phyloP scores from a whole-genome alignment of 2,329 filamentous ascomycete species.

The Neoarthrinium moseri region DNA sequence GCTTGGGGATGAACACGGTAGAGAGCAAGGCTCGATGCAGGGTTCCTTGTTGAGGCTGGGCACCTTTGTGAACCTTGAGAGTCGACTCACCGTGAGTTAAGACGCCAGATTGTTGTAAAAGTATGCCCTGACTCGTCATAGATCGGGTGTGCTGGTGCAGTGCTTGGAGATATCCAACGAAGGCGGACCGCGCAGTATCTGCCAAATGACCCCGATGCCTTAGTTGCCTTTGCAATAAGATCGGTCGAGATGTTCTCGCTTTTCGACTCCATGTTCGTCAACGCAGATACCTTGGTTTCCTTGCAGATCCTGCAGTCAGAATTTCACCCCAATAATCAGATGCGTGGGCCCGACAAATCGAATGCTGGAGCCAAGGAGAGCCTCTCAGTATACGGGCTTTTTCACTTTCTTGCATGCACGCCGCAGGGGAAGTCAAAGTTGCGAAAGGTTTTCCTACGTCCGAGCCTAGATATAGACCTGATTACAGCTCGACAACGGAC shows the following conservation, averaged over 20 bases:
- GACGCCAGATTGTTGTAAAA: background rate
- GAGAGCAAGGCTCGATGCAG: slow-evolving; percentile 51
- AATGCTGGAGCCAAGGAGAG: slow-evolving; percentile 72
- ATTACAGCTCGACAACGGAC: slow-evolving; percentile 73
- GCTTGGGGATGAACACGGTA: slow-evolving; percentile 29
- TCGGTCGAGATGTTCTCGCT: slow-evolving; percentile 76
- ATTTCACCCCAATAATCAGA: slow-evolving; percentile 77
- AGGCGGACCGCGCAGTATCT: slow-evolving; percentile 62
- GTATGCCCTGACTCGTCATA: slow-evolving; percentile 24
- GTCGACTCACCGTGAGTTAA: slow-evolving; percentile 59
- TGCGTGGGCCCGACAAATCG: slow-evolving; percentile 63
- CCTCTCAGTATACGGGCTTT: slow-evolving; percentile 80
- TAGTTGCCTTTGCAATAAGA: slow-evolving; percentile 57
- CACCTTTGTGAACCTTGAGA: slow-evolving; percentile 72
- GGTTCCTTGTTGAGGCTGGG: slow-evolving; percentile 68
- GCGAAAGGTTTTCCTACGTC: slow-evolving; percentile 79
- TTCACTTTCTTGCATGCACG: slow-evolving; percentile 72
- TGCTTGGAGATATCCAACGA: slow-evolving; percentile 76
- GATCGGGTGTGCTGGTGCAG: slow-evolving; percentile 82
- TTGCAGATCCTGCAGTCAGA: slow-evolving; percentile 85
- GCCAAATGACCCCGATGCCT: slow-evolving; percentile 54
- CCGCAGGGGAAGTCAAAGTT: slow-evolving; percentile 74
- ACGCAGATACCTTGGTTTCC: slow-evolving; percentile 74
- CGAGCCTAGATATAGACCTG: slow-evolving; percentile 64
- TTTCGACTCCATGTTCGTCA: slow-evolving; percentile 69